Evolutionary conservation across 495 filamentous ascomycete species (phyloP).

Genomic region (Amniculicola lignicola): DNA sequence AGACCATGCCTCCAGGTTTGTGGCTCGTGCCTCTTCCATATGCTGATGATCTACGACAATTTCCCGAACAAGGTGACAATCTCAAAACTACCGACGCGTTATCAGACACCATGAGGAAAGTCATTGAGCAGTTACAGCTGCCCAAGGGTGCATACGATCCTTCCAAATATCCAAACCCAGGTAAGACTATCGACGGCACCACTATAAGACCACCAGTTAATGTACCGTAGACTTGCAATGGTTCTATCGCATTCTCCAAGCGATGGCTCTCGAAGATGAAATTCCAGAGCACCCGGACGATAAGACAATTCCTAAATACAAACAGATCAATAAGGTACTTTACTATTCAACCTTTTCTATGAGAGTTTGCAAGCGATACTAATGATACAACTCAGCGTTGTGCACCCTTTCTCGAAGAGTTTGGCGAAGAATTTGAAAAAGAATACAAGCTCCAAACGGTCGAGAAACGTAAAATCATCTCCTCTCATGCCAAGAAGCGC

Average conservation of each 20-base stretch:
- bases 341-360: background rate
- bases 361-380: background rate
- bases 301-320: slow-evolving; percentile 77
- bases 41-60: slow-evolving; percentile 81
- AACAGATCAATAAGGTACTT: slow-evolving; percentile 72
- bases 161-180: slow-evolving; percentile 83
- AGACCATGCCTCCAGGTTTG: slow-evolving; percentile 75
- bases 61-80: slow-evolving; percentile 57
- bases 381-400: slow-evolving; percentile 50
- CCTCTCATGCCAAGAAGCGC: slow-evolving; percentile 8
- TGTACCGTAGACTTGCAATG: slow-evolving; percentile 68
- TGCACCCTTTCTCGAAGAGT: slow-evolving; percentile 71
- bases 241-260: slow-evolving; percentile 95
- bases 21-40: slow-evolving; percentile 89
- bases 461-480: slow-evolving; percentile 34
- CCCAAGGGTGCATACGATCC: slow-evolving; percentile 83
- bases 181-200: slow-evolving; percentile 37
- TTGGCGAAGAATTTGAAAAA: slow-evolving; percentile 65
- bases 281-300: slow-evolving; percentile 77
- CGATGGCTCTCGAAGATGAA: slow-evolving; percentile 88
- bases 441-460: slow-evolving; percentile 43
- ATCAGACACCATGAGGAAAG: slow-evolving; percentile 73
- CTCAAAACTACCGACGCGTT: slow-evolving; percentile 63
- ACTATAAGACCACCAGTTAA: background rate
- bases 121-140: slow-evolving; percentile 84